Evolutionary conservation across 2,329 filamentous ascomycete species (phyloP).

Genomic region (Pyrenochaeta sp.): DNA sequence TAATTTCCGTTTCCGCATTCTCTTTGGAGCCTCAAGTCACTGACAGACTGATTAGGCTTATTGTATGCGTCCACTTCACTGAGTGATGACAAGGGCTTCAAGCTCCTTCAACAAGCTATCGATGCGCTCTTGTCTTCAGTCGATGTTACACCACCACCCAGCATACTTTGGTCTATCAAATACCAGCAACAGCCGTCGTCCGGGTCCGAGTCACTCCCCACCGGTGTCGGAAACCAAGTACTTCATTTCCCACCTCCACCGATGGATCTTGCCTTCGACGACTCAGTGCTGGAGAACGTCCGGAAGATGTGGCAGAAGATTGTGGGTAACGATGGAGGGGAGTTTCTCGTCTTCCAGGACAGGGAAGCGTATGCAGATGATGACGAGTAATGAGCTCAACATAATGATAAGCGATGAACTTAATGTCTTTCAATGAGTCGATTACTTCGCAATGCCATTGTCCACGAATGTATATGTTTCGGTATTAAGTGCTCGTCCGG

Average conservation of each 20-base stretch:
- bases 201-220: slow-evolving; percentile 24
- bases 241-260: slow-evolving; percentile 67
- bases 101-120: slow-evolving; percentile 53
- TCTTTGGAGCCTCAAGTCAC: slow-evolving; percentile 29
- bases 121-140: slow-evolving; percentile 53
- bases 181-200: slow-evolving; percentile 58
- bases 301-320: slow-evolving; percentile 74
- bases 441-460: not conserved
- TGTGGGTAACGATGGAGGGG: slow-evolving; percentile 59
- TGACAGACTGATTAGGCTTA: slow-evolving; percentile 60
- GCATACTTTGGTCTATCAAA: slow-evolving; percentile 61
- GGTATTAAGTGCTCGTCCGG: not conserved
- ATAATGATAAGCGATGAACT: not conserved
- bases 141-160: slow-evolving; percentile 44
- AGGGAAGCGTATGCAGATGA: slow-evolving; percentile 71
- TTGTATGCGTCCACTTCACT: slow-evolving; percentile 63
- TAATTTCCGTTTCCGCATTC: too few relatives aligned
- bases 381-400: slow-evolving; percentile 51
- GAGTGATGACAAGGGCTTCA: slow-evolving; percentile 43
- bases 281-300: slow-evolving; percentile 72
- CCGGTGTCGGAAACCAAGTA: slow-evolving; percentile 51
- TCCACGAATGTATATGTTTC: not conserved
- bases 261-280: slow-evolving; percentile 77
- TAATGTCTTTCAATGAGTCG: not conserved
- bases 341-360: slow-evolving; percentile 83